Percentiles rank a stretch among this genome's conserved stretches.
Evolutionary conservation across 2,329 filamentous ascomycete genomes (phyloP).

Genomic region (Ophiostoma novo-ulmi): DNA sequence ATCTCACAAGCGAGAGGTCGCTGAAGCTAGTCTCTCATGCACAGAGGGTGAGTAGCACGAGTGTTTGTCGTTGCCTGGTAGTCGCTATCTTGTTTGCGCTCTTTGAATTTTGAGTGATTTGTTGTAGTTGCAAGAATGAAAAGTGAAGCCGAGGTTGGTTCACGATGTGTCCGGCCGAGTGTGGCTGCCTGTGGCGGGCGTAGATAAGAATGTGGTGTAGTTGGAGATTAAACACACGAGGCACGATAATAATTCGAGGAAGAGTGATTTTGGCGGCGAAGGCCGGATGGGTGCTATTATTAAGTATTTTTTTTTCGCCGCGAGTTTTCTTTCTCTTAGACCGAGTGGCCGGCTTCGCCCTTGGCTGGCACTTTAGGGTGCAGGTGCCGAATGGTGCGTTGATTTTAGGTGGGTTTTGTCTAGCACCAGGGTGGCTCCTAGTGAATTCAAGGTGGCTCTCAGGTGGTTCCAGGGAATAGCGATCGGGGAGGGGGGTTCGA

Average conservation of each 20-base stretch:
- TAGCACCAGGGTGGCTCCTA: conserved; percentile 6
- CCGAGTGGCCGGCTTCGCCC: conserved; percentile 26
- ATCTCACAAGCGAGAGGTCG: conserved; percentile 20
- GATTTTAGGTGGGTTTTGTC: conserved; percentile 19
- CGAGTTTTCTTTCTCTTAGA: conserved; percentile 9
- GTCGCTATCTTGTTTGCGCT: not conserved
- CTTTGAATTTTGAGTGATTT: not conserved
- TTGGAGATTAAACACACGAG: conserved; percentile 3
- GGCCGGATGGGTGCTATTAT: conserved; percentile 25
- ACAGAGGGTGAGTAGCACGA: not conserved
- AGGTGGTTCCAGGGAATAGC: conserved; percentile 17
- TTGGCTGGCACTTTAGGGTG: conserved; percentile 19
- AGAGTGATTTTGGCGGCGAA: conserved; percentile 22
- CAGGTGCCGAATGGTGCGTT: conserved; percentile 26
- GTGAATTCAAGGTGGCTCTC: not conserved
- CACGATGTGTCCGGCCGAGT: not conserved
- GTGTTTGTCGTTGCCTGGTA: not conserved
- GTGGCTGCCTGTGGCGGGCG: conserved; percentile 8
- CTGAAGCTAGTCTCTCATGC: conserved; percentile 16
- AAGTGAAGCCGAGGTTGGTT: conserved; percentile 6
- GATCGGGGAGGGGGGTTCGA: conserved; percentile 11
- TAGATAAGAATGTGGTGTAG: conserved; percentile 11
- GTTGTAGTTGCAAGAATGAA: not conserved
- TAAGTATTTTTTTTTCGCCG: conserved; percentile 26
- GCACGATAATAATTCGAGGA: conserved; percentile 21